A percentile compares a stretch with the other conserved stretches of the same genome.
Conservation (phyloP, 208 protist species). For the Polymyxa betae region DNA sequence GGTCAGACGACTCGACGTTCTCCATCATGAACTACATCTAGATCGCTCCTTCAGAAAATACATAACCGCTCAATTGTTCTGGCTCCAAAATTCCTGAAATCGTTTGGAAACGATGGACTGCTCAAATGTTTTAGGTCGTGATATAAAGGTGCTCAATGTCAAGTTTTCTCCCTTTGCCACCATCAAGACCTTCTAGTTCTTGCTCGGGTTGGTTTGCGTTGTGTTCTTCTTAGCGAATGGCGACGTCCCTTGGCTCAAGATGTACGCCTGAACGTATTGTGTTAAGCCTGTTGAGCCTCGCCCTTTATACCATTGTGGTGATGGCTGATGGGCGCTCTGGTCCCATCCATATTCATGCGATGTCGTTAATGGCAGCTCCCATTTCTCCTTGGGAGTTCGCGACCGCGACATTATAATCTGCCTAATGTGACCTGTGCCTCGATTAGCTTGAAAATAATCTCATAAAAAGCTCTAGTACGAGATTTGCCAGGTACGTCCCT, state of each 20-base stretch:
- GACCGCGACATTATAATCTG: no score
- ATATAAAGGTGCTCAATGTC: no score
- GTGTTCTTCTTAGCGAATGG: constrained; percentile 52
- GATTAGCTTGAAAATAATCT: neutral
- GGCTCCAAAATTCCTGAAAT: no score
- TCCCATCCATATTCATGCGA: constrained; percentile 43
- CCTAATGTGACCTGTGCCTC: neutral
- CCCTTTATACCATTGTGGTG: neutral
- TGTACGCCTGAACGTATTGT: constrained; percentile 27
- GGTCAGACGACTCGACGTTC: no score
- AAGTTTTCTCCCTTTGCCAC: no score
- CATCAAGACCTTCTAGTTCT: no score
- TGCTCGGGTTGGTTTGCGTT: no score
- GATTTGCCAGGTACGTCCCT: neutral
- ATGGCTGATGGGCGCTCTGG: neutral
- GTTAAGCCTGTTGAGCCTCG: constrained; percentile 9
- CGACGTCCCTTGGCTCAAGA: constrained; percentile 37
- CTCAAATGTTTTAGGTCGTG: no score
- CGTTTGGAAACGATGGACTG: no score
- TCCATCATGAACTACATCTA: no score
- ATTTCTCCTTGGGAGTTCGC: neutral
- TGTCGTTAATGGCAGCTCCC: neutral
- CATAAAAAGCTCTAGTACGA: neutral
- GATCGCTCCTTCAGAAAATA: no score
- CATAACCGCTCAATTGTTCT: no score